Evolutionary conservation across 768 basidiomycete genomes (phyloP), one percentile per base, ranked within the genome.

Genomic region (Pisolithus albus): DNA sequence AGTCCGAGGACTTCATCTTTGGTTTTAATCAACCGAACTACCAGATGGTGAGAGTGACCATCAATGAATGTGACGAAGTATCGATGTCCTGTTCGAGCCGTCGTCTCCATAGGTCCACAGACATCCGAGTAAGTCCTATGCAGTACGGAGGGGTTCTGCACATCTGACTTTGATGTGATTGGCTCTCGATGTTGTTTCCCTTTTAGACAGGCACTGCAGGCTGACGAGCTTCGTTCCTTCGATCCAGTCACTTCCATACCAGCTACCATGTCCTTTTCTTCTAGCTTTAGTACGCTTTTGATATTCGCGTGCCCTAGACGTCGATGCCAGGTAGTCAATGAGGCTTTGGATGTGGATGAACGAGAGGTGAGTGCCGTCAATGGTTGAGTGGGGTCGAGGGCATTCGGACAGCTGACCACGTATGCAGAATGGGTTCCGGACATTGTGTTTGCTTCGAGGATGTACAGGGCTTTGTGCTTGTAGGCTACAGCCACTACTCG

Each of bases 61-160:
- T 65, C 60, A 4, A 60, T 59, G 24, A 53, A 64, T 16, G 57
- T 60, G 1, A 57, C 28, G 36, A 56, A 55, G 24, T 66, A 67
- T 5, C 37, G 7, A 4, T 47, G 52, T 4, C 63, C 58, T 0
- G 21, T 21, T 23, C 28, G 38, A 0, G 56, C 56, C 1, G 46
- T 26, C 0, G 46, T 59, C 11, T 56, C 46, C 47, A 61, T 51
- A 3, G 56, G 57, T 7, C 64, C 55, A 37, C 59, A 64, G 1
- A 66, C 18, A 19, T 65, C 61, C 0, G 54, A 55, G 47, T 56
- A 62, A 30, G 16, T 53, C 11, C 23, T 49, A 47, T 28, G 39
- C 1, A 46, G 47, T 1, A 50, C 23, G 16, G 16, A 23, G 10
- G 32, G 51, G 28, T 32, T 51, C 23, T 51, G 11, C 15, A 52